Conservation (phyloP, 2,329 filamentous ascomycete species). For the Aspergillus hortae region DNA sequence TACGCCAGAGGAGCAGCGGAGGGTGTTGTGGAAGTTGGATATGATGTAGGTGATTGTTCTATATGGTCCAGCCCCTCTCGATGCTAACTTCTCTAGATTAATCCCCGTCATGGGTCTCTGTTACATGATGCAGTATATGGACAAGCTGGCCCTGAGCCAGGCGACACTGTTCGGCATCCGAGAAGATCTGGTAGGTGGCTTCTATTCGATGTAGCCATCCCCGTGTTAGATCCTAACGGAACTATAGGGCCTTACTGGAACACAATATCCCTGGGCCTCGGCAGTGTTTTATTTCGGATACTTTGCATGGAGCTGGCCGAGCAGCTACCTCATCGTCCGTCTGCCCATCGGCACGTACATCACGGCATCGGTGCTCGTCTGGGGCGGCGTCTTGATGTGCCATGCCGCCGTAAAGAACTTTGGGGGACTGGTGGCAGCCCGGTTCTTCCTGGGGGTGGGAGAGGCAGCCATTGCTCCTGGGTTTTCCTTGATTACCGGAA, state of each 20-base stretch:
- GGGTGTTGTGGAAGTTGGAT: constrained; percentile 26
- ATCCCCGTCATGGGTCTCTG: constrained; percentile 27
- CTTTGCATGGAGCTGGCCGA: constrained; percentile 38
- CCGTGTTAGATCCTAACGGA: not conserved
- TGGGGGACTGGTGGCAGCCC: constrained; percentile 35
- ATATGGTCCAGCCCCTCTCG: too few relatives aligned
- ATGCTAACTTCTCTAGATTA: constrained; percentile 12
- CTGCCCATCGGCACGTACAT: constrained; percentile 28
- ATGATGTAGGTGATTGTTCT: constrained; percentile 18
- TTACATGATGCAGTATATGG: constrained; percentile 29
- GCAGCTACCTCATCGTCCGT: constrained; percentile 35
- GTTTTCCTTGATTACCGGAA: constrained; percentile 36
- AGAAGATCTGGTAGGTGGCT: constrained; percentile 18
- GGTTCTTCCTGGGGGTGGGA: constrained; percentile 34
- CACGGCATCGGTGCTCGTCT: constrained; percentile 28
- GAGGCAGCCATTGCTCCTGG: constrained; percentile 29
- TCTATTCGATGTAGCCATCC: too few relatives aligned
- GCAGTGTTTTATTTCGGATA: constrained; percentile 36
- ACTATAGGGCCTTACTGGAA: constrained; percentile 21
- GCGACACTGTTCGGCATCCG: constrained; percentile 25
- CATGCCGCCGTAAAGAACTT: constrained; percentile 28
- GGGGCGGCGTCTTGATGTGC: constrained; percentile 32
- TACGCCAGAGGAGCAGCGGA: constrained; percentile 22
- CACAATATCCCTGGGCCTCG: constrained; percentile 29
- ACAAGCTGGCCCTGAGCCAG: constrained; percentile 30